Evolutionary conservation across 805 yeast genomes (phyloP), one percentile per base, ranked within the genome.

Genomic region (Saccharomycopsis selenospora): DNA sequence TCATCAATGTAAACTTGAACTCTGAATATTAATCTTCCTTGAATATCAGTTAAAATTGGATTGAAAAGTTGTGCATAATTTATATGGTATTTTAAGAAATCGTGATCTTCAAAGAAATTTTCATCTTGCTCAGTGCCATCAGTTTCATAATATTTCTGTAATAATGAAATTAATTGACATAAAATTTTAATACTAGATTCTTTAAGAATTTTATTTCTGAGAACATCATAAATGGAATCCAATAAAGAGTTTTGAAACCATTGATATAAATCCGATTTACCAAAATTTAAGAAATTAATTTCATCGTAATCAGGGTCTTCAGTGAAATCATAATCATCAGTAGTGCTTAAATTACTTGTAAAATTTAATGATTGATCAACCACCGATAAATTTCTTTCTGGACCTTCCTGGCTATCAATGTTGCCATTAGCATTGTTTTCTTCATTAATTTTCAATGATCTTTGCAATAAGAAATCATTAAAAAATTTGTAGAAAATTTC

Each of bases 1-100:
- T 77, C 76, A 53, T 85, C 91, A 26, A 87, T 77, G 55, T 75
- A 82, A 6, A 76, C 72, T 60, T 87, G 93, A 10, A 85, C 82
- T 56, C 91, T 72, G 62, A 90, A 85, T 2, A 88, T 82, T 36
- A 91, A 69, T 51, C 96, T 70, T 2, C 86, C 73, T 64, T 91
- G 98, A 0, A 82, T 77, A 57, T 85, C 95, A 49, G 80, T 79
- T 23, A 84, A 62, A 8, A 88, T 75, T 0, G 95, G 90, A 48
- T 76, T 77, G 53, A 86, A 81, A 3, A 88, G 64, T 40, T 70
- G 71, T 7, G 80, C 85, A 52, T 74, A 73, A 50, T 77, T 71
- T n/a, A 71, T 63, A 30, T 17, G 47, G 36, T 42, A 64, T 56
- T 40, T 60, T 57, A 18, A 51, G 59, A 42, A 64, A 65, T 49